A percentile compares a stretch with the other conserved stretches of the same genome.
phyloP scores from a whole-genome alignment of 768 basidiomycete species.

The Collybia sordida region DNA sequence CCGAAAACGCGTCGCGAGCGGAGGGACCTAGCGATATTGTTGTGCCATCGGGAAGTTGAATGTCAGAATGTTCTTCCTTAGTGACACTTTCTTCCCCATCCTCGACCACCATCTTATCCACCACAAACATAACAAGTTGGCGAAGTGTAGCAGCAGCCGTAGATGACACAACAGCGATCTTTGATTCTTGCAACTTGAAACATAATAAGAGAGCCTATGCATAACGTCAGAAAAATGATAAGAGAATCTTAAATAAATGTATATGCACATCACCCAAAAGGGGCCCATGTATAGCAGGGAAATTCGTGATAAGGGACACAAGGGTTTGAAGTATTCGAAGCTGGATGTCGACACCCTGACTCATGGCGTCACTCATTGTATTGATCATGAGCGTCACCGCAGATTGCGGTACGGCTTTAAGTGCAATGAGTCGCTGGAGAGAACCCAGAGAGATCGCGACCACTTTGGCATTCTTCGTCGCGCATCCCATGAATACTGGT shows the following conservation, averaged over 20 bases:
- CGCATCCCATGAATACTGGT: constrained; percentile 93
- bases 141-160: constrained; percentile 96
- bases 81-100: constrained; percentile 48
- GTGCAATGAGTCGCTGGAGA: constrained; percentile 84
- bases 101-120: constrained; percentile 89
- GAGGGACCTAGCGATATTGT: constrained; percentile 67
- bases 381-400: constrained; percentile 77
- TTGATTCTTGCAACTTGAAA: constrained; percentile 93
- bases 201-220: constrained; percentile 84
- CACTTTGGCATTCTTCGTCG: constrained; percentile 91
- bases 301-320: constrained; percentile 87
- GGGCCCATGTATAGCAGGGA: constrained; percentile 75
- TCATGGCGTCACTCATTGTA: constrained; percentile 86
- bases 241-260: not conserved
- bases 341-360: constrained; percentile 96
- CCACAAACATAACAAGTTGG: constrained; percentile 96
- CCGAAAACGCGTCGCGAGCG: constrained; percentile 79
- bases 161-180: constrained; percentile 94
- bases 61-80: constrained; percentile 33
- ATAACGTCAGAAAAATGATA: not conserved
- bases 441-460: constrained; percentile 91
- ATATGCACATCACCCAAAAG: constrained; percentile 73
- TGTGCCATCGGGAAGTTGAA: constrained; percentile 67
- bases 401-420: constrained; percentile 81
- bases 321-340: constrained; percentile 91